A percentile compares a stretch with the other conserved stretches of the same genome.
Conservation (phyloP, 257 asterid species). For the Linaria vulgaris region DNA sequence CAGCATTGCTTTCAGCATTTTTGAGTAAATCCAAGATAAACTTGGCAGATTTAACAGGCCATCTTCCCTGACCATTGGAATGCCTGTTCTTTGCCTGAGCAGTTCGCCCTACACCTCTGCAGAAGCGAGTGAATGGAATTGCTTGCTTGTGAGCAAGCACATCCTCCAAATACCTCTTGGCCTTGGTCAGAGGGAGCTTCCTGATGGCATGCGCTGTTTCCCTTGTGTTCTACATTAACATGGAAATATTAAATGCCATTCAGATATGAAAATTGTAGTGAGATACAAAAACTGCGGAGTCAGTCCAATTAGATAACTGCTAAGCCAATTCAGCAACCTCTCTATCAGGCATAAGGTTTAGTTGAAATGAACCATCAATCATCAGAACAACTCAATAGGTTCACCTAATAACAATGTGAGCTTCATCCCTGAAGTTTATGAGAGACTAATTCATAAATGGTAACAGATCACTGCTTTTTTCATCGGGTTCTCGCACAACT, state of each 20-base stretch:
- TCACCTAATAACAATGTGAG: slow-evolving; percentile 71
- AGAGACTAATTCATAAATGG: slow-evolving; percentile 52
- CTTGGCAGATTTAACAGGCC: slow-evolving; percentile 55
- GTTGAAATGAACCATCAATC: slow-evolving; percentile 53
- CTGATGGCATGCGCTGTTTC: slow-evolving; percentile 59
- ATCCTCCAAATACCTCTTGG: slow-evolving; percentile 59
- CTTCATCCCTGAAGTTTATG: slow-evolving; percentile 60
- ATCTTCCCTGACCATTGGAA: slow-evolving; percentile 57
- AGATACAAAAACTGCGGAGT: too few relatives aligned
- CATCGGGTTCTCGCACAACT: slow-evolving; percentile 31
- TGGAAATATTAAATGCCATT: too few relatives aligned
- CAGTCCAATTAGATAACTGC: too few relatives aligned
- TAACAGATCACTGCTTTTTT: slow-evolving; percentile 63
- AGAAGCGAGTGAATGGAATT: slow-evolving; percentile 52
- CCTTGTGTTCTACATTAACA: slow-evolving; percentile 45
- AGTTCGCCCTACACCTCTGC: slow-evolving; percentile 58
- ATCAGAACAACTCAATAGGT: slow-evolving; percentile 34
- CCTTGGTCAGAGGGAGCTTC: slow-evolving; percentile 49
- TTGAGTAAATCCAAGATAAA: slow-evolving; percentile 48
- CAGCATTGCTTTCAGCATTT: slow-evolving; percentile 60
- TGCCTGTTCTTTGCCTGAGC: slow-evolving; percentile 61
- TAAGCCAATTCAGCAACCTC: too few relatives aligned
- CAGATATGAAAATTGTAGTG: too few relatives aligned
- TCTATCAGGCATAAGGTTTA: too few relatives aligned
- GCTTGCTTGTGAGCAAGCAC: slow-evolving; percentile 63